These are phyloP conservation scores for Cyclotella cryptica DNA, from an alignment of 108 stramenopile genomes.

Conservation along the genomic window DNA sequence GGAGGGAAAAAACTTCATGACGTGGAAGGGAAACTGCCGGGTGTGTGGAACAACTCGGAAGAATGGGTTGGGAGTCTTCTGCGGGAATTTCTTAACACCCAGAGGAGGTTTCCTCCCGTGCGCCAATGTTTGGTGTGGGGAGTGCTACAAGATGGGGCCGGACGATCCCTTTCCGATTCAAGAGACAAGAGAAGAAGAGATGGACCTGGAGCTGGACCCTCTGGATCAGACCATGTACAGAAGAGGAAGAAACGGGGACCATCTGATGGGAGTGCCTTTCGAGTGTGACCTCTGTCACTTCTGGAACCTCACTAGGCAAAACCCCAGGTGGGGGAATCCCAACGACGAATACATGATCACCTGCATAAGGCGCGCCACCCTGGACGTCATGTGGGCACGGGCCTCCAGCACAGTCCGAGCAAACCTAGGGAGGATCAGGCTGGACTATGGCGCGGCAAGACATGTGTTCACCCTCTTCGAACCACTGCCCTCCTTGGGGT, in stretches of 20 bases:
- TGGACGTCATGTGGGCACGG: too few species aligned
- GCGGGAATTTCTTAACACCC: too few species aligned
- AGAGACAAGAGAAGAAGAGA: slow-evolving; percentile 15
- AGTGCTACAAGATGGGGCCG: slow-evolving; percentile 33
- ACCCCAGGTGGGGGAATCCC: background rate
- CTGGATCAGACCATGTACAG: background rate
- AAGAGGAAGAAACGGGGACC: slow-evolving; percentile 19
- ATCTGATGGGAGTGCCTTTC: too few species aligned
- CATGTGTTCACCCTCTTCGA: background rate
- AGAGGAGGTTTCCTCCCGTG: too few species aligned
- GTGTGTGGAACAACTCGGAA: too few species aligned
- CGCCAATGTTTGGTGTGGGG: too few species aligned
- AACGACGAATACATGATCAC: background rate
- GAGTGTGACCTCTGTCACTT: too few species aligned
- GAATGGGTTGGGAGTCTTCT: too few species aligned
- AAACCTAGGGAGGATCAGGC: background rate
- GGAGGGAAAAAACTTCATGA: slow-evolving; percentile 52
- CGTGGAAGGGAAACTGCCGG: slow-evolving; percentile 26
- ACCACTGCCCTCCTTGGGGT: background rate
- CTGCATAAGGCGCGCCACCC: background rate
- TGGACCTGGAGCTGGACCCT: background rate
- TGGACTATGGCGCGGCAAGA: background rate
- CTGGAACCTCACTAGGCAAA: slow-evolving; percentile 31
- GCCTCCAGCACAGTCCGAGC: background rate
- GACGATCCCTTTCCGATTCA: slow-evolving; percentile 21